Evolutionary conservation across 768 basidiomycete species (phyloP).

Genomic region (Lyophyllum shimeji): DNA sequence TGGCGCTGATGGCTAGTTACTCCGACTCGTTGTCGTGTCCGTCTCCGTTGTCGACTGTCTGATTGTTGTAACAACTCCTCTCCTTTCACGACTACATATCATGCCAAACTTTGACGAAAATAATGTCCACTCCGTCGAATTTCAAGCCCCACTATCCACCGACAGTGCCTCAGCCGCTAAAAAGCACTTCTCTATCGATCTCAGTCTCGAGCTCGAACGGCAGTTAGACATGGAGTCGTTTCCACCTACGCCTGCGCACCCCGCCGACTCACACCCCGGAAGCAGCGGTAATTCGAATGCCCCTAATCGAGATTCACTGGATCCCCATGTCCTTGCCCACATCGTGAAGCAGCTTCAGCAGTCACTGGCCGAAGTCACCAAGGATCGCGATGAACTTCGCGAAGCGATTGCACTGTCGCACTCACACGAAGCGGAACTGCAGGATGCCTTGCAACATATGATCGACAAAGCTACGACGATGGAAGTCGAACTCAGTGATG

Average conservation of each 20-base stretch:
- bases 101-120: slow-evolving; percentile 29
- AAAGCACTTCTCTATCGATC: slow-evolving; percentile 67
- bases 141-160: slow-evolving; percentile 36
- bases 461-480: slow-evolving; percentile 61
- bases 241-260: slow-evolving; percentile 43
- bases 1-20: background rate
- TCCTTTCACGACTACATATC: slow-evolving; percentile 16
- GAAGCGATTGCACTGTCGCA: slow-evolving; percentile 49
- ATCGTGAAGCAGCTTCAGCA: slow-evolving; percentile 73
- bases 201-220: slow-evolving; percentile 76
- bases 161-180: slow-evolving; percentile 20
- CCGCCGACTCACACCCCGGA: slow-evolving; percentile 17
- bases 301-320: slow-evolving; percentile 48
- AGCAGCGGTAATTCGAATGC: slow-evolving; percentile 10
- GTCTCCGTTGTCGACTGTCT: background rate
- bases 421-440: slow-evolving; percentile 55
- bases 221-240: slow-evolving; percentile 67
- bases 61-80: background rate
- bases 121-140: slow-evolving; percentile 35
- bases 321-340: slow-evolving; percentile 73
- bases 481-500: slow-evolving; percentile 55
- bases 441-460: slow-evolving; percentile 63
- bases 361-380: slow-evolving; percentile 60
- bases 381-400: slow-evolving; percentile 70
- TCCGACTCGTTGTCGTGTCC: background rate